Evolutionary conservation across 306 rosid species (phyloP), one percentile per base, ranked within the genome.

Genomic region (Rosa chinensis): DNA sequence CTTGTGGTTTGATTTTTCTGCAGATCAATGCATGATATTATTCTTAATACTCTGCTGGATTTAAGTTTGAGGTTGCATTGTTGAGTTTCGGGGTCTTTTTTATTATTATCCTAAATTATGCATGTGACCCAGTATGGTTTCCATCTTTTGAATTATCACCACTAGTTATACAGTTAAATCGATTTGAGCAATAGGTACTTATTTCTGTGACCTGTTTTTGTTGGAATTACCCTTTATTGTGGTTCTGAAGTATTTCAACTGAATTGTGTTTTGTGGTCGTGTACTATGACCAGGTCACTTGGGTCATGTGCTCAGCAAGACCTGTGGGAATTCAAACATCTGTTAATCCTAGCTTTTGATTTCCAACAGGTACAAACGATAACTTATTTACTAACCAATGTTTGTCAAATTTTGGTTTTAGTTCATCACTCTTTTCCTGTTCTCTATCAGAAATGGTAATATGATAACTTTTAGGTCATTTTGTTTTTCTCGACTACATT

Each of bases 271-370:
- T 73, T 62, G 20, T 50, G 20, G 56, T 4, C 20, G 11, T 50
- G 58, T 52, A 9, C 28, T 21, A 7, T 8, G 10, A 58, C 84
- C 78, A 92, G 97, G 97, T 94, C 72, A 89, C 97, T 80, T 90
- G 98, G 76, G 91, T 92, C 86, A 74, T 94, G 83, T 88, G 97
- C 89, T 92, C 98, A 55, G 88, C 95, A 70, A 91, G 93, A 84
- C 98, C 97, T 71, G 95, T 92, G 88, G 93, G 93, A 68, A 87
- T 94, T 88, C 97, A 92, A 85, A 92, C 93, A 82, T 87, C 97
- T 82, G 88, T 80, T 71, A 90, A 16, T 53, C 21, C 10, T 53
- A 47, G 50, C 50, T 53, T 8, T 2, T 5, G 59, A 53, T 20
- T 1, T 53, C 59, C 59, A 53, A 53, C 59, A 14, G 8, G 23